Evolutionary conservation across 148 eudicot species (phyloP).

Genomic region (Cornus florida): DNA sequence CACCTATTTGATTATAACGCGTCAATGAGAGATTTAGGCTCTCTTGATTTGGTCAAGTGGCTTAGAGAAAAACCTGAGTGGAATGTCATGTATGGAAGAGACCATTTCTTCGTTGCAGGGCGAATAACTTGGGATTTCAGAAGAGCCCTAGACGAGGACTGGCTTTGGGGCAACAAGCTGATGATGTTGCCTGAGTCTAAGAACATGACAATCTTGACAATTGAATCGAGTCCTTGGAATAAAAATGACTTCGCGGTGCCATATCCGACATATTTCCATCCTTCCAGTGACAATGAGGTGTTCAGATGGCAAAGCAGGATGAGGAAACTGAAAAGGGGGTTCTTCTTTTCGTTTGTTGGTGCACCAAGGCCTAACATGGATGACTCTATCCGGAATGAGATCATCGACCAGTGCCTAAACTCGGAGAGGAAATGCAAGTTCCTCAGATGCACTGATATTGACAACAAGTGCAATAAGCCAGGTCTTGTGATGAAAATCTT

Average conservation of each 20-base stretch:
- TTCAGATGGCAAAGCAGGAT: conserved; percentile 56
- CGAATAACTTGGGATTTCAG: conserved; percentile 87
- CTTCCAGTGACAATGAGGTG: conserved; percentile 52
- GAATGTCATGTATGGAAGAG: conserved; percentile 48
- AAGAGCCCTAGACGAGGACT: conserved; percentile 27
- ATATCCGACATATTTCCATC: conserved; percentile 83
- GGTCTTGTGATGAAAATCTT: conserved; percentile 44
- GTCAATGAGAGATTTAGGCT: conserved; percentile 35
- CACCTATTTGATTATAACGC: conserved; percentile 33
- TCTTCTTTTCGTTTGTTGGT: conserved; percentile 59
- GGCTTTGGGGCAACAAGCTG: conserved; percentile 64
- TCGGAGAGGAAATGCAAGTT: conserved; percentile 42
- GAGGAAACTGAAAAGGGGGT: conserved; percentile 31
- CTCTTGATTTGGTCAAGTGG: conserved; percentile 46
- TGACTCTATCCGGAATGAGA: conserved; percentile 48
- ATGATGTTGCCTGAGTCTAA: conserved; percentile 53
- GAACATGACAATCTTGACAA: conserved; percentile 62
- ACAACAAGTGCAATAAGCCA: conserved; percentile 47
- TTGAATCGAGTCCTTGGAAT: conserved; percentile 77
- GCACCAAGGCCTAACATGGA: conserved; percentile 49
- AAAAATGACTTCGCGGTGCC: conserved; percentile 69
- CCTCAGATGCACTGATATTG: conserved; percentile 29
- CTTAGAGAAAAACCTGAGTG: conserved; percentile 60
- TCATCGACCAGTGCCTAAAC: conserved; percentile 51
- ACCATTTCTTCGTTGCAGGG: conserved; percentile 76